phyloP scores from a whole-genome alignment of 2,329 filamentous ascomycete species.

The Endoconidiophora polonica region DNA sequence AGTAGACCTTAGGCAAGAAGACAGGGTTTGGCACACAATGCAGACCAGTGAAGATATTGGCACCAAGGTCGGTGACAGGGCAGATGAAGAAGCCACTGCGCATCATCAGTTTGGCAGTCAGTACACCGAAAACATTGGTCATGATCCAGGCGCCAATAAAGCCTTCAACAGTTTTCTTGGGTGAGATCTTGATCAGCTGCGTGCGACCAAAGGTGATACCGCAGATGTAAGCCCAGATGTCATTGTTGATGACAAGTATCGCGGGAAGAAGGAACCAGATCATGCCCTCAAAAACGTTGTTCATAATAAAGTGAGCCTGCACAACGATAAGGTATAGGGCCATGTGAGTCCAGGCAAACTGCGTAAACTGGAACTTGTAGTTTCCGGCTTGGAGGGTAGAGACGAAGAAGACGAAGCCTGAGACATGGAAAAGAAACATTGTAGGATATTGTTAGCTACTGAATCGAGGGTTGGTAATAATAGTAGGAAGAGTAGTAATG shows the following conservation, averaged over 20 bases:
- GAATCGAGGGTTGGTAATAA: not conserved
- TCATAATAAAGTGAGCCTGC: conserved; percentile 98
- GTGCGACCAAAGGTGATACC: conserved; percentile 94
- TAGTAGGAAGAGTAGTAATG: not conserved
- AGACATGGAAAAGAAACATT: not conserved
- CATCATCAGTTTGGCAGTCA: conserved; percentile 69
- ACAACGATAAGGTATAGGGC: conserved; percentile 94
- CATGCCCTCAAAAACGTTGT: conserved; percentile 98
- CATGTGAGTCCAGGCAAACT: conserved; percentile 99
- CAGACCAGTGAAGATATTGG: conserved; percentile 81
- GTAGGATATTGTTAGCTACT: conserved; percentile 13
- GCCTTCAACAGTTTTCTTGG: conserved; percentile 97
- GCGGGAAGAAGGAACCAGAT: conserved; percentile 99
- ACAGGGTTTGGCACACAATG: conserved; percentile 83
- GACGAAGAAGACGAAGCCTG: conserved; percentile 97
- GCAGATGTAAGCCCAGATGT: conserved; percentile 96
- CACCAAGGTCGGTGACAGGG: conserved; percentile 87
- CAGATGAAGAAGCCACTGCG: conserved; percentile 96
- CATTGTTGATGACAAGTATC: conserved; percentile 90
- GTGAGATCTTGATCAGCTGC: conserved; percentile 91
- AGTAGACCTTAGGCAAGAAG: conserved; percentile 64
- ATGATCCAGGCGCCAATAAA: conserved; percentile 95
- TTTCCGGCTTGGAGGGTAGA: conserved; percentile 85
- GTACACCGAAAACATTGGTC: conserved; percentile 71
- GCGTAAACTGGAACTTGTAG: conserved; percentile 97